A percentile compares a stretch with the other conserved stretches of the same genome.
phyloP scores from a whole-genome alignment of 208 protist species.

The Crithidia sp. region DNA sequence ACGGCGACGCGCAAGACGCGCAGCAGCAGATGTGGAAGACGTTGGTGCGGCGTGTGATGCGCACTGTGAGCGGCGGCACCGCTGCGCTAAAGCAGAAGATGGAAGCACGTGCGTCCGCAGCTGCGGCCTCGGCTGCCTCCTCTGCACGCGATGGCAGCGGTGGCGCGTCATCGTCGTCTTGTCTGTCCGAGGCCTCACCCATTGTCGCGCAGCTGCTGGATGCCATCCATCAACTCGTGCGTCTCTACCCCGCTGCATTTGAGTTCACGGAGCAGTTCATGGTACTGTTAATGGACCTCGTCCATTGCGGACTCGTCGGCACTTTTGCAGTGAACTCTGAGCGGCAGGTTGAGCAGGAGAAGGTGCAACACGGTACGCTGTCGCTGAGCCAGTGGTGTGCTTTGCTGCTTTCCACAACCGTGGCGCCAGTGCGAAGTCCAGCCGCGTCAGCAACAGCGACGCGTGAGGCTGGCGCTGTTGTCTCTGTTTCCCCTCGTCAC shows the following conservation, averaged over 20 bases:
- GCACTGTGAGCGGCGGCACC: conserved; percentile 1
- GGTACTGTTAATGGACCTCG: conserved; percentile 63
- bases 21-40: conserved; percentile 3
- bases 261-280: conserved; percentile 93
- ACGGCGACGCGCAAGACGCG: neutral
- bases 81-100: conserved; percentile 1
- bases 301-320: conserved; percentile 50
- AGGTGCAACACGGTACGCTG: conserved; percentile 36
- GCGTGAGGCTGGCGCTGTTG: neutral
- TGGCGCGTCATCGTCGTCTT: neutral
- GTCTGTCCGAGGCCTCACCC: conserved; percentile 51
- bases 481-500: neutral
- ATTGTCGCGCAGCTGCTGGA: conserved; percentile 95
- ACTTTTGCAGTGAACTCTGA: conserved; percentile 69
- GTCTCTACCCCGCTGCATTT: conserved; percentile 91
- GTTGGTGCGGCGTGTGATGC: neutral
- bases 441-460: neutral
- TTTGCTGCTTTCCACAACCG: conserved; percentile 37
- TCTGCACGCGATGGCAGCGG: neutral
- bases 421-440: neutral
- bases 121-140: neutral
- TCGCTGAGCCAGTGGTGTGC: conserved; percentile 69
- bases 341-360: conserved; percentile 36
- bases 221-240: conserved; percentile 90
- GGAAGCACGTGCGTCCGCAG: neutral